Percentiles rank a stretch among this genome's conserved stretches.
Evolutionary conservation across 345 rosid species (phyloP).

Genomic region (Limnanthes douglasii): DNA sequence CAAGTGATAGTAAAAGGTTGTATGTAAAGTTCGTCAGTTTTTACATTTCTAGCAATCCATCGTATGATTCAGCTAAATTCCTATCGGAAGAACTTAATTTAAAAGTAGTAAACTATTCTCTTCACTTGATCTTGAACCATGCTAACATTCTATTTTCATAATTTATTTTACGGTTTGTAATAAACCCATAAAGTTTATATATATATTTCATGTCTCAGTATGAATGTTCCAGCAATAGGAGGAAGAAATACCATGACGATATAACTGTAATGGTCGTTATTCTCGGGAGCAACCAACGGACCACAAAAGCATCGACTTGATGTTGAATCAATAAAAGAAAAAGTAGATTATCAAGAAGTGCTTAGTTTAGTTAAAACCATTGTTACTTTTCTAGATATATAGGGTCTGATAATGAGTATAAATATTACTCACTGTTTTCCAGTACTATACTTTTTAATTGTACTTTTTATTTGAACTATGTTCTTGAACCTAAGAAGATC

Average conservation of each 20-base stretch:
- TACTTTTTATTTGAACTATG: too few species aligned
- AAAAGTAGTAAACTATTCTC: slow-evolving; percentile 28
- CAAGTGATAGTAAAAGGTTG: slow-evolving; percentile 77
- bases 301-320: slow-evolving; percentile 82
- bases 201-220: slow-evolving; percentile 79
- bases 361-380: too few species aligned
- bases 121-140: not conserved
- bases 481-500: too few species aligned
- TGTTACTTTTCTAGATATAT: too few species aligned
- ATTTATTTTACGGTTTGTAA: too few species aligned
- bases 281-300: slow-evolving; percentile 72
- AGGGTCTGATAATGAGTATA: too few species aligned
- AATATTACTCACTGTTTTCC: too few species aligned
- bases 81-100: slow-evolving; percentile 61
- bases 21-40: slow-evolving; percentile 52
- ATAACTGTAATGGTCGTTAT: slow-evolving; percentile 78
- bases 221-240: slow-evolving; percentile 82
- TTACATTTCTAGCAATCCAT: slow-evolving; percentile 40
- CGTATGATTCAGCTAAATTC: slow-evolving; percentile 88
- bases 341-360: too few species aligned
- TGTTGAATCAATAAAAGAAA: too few species aligned
- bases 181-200: not conserved
- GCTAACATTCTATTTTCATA: too few species aligned
- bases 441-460: too few species aligned
- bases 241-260: slow-evolving; percentile 92